Evolutionary conservation across 1,284 basidiomycete species (phyloP).

Genomic region (Austroboletus novae-zelandiae): DNA sequence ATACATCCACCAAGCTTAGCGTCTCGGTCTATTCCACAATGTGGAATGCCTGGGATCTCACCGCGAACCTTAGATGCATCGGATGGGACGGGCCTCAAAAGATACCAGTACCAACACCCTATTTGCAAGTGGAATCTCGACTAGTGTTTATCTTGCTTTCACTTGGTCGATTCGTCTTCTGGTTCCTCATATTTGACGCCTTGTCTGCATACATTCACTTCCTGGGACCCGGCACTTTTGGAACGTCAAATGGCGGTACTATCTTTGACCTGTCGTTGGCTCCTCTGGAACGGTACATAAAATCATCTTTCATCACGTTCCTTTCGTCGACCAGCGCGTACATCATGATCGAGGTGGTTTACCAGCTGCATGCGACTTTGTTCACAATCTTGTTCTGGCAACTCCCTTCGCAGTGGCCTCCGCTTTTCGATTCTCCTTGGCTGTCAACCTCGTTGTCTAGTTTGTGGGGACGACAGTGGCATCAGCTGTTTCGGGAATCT

Average conservation of each 20-base stretch:
- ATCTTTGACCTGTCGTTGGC: constrained; percentile 50
- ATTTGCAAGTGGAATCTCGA: constrained; percentile 19
- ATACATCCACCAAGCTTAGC: not conserved
- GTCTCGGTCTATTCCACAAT: constrained; percentile 12
- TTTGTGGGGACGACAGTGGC: constrained; percentile 49
- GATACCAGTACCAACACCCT: constrained; percentile 9
- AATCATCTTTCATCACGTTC: constrained; percentile 41
- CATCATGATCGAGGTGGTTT: constrained; percentile 40
- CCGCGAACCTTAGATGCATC: constrained; percentile 23
- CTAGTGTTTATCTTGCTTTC: constrained; percentile 8
- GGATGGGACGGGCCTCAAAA: constrained; percentile 24
- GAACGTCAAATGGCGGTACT: constrained; percentile 34
- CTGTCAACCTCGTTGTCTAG: constrained; percentile 36
- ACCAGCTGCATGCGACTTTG: constrained; percentile 43
- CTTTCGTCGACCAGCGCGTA: constrained; percentile 43
- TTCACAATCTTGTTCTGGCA: constrained; percentile 40
- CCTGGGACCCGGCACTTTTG: constrained; percentile 26
- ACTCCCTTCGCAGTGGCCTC: constrained; percentile 40
- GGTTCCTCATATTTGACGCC: not conserved
- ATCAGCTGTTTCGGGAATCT: constrained; percentile 40
- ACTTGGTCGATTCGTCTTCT: not conserved
- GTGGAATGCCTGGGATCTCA: constrained; percentile 32
- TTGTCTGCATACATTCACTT: not conserved
- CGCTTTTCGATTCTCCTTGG: constrained; percentile 42
- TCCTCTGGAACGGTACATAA: constrained; percentile 41